A percentile compares a stretch with the other conserved stretches of the same genome.
Evolutionary conservation across 2,329 filamentous ascomycete genomes (phyloP).

Genomic region (Aspergillus ibericus): DNA sequence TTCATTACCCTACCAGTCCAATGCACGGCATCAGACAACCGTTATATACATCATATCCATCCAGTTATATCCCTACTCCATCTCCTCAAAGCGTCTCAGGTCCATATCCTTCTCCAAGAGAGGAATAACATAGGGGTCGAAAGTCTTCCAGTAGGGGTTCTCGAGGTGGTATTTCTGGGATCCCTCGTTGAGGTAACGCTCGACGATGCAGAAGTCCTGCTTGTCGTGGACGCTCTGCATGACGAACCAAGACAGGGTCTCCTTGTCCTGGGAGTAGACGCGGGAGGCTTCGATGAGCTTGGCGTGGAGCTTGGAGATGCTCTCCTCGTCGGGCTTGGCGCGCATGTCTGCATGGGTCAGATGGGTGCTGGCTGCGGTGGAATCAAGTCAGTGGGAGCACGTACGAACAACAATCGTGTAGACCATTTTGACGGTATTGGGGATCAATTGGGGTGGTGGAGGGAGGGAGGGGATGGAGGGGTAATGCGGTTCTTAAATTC

Average conservation of each 20-base stretch:
- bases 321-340: conserved; percentile 17
- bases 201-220: conserved; percentile 72
- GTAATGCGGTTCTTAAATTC: not conserved
- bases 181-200: conserved; percentile 66
- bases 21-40: not conserved
- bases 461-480: not conserved
- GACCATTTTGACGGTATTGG: conserved; percentile 10
- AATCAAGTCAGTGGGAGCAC: not conserved
- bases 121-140: conserved; percentile 71
- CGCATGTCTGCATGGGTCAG: conserved; percentile 6
- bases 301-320: conserved; percentile 60
- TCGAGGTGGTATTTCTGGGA: conserved; percentile 62
- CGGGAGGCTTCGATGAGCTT: conserved; percentile 75
- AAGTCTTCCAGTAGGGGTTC: conserved; percentile 75
- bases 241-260: conserved; percentile 71
- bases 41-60: not conserved
- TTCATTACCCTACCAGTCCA: not conserved
- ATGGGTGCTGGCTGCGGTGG: not conserved
- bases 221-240: conserved; percentile 72
- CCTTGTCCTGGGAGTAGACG: conserved; percentile 70
- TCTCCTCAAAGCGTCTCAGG: conserved; percentile 67
- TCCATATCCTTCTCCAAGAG: conserved; percentile 70
- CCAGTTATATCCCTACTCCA: conserved; percentile 25
- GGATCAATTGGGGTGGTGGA: not conserved
- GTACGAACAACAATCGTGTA: conserved; percentile 16